phyloP scores from a whole-genome alignment of 2,329 filamentous ascomycete genomes.

The Exophiala xenobiotica region DNA sequence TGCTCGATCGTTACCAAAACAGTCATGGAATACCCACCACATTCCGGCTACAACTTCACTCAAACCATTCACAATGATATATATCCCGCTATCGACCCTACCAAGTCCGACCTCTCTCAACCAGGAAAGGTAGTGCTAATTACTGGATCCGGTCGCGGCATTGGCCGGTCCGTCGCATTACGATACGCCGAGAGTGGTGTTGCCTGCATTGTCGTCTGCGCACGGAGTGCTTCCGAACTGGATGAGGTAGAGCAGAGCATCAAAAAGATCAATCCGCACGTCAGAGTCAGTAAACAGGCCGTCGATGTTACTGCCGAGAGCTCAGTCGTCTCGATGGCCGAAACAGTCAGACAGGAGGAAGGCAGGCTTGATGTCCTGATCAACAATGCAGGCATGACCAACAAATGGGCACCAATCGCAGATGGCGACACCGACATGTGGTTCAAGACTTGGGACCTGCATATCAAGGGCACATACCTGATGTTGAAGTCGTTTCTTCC shows the following conservation, averaged over 20 bases:
- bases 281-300: background rate
- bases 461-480: background rate
- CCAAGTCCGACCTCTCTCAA: background rate
- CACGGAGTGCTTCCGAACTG: background rate
- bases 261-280: background rate
- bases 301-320: background rate
- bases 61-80: background rate
- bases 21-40: too few species aligned
- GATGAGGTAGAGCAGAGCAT: background rate
- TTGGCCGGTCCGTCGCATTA: constrained; percentile 64
- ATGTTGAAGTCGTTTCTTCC: background rate
- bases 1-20: too few species aligned
- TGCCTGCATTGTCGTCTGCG: constrained; percentile 61
- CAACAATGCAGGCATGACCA: background rate
- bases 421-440: background rate
- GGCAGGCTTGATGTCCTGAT: background rate
- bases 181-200: constrained; percentile 67
- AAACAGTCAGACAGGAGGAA: background rate
- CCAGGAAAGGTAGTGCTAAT: background rate
- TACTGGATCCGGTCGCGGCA: background rate
- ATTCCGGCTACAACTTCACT: too few species aligned
- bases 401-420: background rate
- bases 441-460: background rate
- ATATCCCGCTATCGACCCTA: background rate
- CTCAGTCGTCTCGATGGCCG: background rate